Evolutionary conservation across 805 yeast species (phyloP).

Genomic region (Diddensiella transvaalensis): DNA sequence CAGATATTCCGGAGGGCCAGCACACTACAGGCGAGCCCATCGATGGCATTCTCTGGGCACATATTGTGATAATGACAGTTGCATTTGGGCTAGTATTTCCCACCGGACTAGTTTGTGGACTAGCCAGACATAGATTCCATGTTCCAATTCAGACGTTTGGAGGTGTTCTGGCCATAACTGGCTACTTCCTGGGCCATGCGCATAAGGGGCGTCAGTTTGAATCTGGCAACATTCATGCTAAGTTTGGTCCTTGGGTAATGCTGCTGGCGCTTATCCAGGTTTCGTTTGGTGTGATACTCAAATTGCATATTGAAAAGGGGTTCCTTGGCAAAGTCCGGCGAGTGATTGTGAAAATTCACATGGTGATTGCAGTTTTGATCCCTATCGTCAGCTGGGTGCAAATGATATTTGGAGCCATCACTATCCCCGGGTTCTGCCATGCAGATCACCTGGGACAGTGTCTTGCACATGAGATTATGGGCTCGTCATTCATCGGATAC

Average conservation of each 20-base stretch:
- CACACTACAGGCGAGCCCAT: conserved; percentile 20
- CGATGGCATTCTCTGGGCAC: conserved; percentile 29
- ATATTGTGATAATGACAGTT: conserved; percentile 33
- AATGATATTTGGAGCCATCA: conserved; percentile 74
- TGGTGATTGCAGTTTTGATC: conserved; percentile 33
- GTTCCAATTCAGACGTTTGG: conserved; percentile 37
- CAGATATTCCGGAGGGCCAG: conserved; percentile 22
- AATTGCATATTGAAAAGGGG: conserved; percentile 37
- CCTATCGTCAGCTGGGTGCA: conserved; percentile 69
- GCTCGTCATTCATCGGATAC: conserved; percentile 76
- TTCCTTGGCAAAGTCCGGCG: conserved; percentile 32
- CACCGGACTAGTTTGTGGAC: conserved; percentile 39
- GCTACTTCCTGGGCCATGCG: conserved; percentile 38
- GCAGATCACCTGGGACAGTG: conserved; percentile 84
- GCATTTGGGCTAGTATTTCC: conserved; percentile 41
- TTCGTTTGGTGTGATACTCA: conserved; percentile 35
- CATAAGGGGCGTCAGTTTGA: conserved; percentile 37
- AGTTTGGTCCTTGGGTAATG: conserved; percentile 36
- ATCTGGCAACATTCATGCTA: conserved; percentile 34
- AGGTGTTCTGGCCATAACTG: conserved; percentile 34
- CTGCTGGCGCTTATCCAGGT: conserved; percentile 32
- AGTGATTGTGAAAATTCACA: conserved; percentile 30
- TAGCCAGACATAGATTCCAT: conserved; percentile 36
- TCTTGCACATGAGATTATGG: conserved; percentile 97
- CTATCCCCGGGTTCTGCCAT: conserved; percentile 84